Conservation (phyloP, 768 basidiomycete genomes). For the Lentinula guzmanii region DNA sequence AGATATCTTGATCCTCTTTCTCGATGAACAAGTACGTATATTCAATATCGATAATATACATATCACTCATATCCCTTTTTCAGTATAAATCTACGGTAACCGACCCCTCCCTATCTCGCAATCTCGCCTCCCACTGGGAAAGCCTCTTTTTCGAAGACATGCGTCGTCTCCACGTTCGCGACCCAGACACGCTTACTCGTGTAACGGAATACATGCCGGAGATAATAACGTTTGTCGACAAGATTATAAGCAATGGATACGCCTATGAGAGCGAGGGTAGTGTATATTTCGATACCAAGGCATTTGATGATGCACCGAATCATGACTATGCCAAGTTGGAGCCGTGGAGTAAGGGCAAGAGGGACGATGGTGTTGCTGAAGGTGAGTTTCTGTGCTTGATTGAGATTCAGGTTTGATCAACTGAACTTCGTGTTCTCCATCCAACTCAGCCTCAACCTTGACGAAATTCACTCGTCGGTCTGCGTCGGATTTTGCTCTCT, state of each 20-base stretch:
- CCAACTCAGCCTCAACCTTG: slow-evolving; percentile 47
- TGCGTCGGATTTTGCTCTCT: slow-evolving; percentile 92
- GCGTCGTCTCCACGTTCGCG: slow-evolving; percentile 77
- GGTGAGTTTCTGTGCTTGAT: slow-evolving; percentile 35
- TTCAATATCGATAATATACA: slow-evolving; percentile 4
- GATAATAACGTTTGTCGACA: slow-evolving; percentile 83
- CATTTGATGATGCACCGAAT: slow-evolving; percentile 68
- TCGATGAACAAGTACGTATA: slow-evolving; percentile 66
- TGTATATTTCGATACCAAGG: slow-evolving; percentile 86
- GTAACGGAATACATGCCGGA: slow-evolving; percentile 98
- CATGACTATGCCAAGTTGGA: slow-evolving; percentile 94
- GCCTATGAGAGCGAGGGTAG: slow-evolving; percentile 66
- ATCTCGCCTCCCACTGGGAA: slow-evolving; percentile 86
- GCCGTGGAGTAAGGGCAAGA: slow-evolving; percentile 94
- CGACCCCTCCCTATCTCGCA: slow-evolving; percentile 80
- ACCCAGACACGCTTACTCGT: slow-evolving; percentile 87
- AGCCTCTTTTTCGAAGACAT: slow-evolving; percentile 87
- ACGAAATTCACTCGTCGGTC: slow-evolving; percentile 61
- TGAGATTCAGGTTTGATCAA: background rate
- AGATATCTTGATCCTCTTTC: slow-evolving; percentile 66
- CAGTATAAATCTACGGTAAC: slow-evolving; percentile 78
- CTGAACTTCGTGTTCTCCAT: background rate
- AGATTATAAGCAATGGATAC: slow-evolving; percentile 82
- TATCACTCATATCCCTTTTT: slow-evolving; percentile 5
- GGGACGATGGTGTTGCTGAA: slow-evolving; percentile 82